phyloP scores from a whole-genome alignment of 73 alveolate species.

The Diophrys sp. region DNA sequence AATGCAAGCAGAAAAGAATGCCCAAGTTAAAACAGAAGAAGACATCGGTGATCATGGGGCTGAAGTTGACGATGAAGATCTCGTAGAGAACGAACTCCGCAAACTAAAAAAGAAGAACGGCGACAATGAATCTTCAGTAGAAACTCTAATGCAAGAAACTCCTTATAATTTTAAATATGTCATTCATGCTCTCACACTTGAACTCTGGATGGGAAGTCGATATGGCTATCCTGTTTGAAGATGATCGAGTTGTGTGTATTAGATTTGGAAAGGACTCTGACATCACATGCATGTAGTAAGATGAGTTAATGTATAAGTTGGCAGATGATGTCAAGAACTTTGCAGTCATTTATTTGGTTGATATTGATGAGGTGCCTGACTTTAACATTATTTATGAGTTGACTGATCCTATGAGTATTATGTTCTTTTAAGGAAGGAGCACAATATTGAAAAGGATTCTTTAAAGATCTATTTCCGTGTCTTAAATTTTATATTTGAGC shows the following conservation, averaged over 20 bases:
- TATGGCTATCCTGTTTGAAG: constrained; percentile 90
- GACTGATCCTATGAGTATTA: constrained; percentile 97
- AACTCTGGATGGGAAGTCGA: constrained; percentile 99
- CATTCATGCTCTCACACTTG: constrained; percentile 98
- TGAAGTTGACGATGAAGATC: constrained; percentile 37
- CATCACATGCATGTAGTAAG: constrained; percentile 98
- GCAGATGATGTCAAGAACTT: constrained; percentile 93
- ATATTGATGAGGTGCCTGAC: constrained; percentile 97
- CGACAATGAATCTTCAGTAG: constrained; percentile 36
- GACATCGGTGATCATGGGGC: background rate
- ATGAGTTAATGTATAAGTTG: constrained; percentile 91
- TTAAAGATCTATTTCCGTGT: no score
- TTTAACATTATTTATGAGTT: constrained; percentile 98
- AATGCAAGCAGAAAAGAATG: constrained; percentile 32
- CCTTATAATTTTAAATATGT: constrained; percentile 76
- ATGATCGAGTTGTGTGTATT: constrained; percentile 93
- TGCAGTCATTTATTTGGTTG: constrained; percentile 97
- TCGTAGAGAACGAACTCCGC: constrained; percentile 43
- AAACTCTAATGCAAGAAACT: constrained; percentile 48
- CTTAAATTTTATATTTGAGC: no score
- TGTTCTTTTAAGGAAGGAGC: no score
- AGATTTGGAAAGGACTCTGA: constrained; percentile 99
- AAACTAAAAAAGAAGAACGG: constrained; percentile 26
- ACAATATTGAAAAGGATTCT: no score
- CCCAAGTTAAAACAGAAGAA: background rate